Conservation (phyloP, 805 yeast species). For the Wickerhamomyces sydowiorum region DNA sequence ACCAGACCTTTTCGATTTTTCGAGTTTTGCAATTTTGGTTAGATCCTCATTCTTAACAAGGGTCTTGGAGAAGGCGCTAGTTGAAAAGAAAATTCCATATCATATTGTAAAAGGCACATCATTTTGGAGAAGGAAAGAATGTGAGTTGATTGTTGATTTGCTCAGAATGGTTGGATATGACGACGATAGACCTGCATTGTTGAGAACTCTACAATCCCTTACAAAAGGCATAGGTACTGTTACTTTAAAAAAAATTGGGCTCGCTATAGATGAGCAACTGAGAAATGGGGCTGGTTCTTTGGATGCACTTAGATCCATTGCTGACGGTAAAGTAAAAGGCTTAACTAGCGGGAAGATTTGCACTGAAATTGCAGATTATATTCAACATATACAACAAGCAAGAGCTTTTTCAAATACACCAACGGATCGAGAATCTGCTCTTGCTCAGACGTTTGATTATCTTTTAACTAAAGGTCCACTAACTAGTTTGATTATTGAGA, state of each 20-base stretch:
- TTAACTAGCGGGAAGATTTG: neutral
- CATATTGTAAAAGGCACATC: conserved; percentile 65
- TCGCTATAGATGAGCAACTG: neutral
- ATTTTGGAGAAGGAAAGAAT: conserved; percentile 76
- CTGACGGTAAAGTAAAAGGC: neutral
- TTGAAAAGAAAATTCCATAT: conserved; percentile 54
- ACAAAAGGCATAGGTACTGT: conserved; percentile 62
- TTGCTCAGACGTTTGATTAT: conserved; percentile 9
- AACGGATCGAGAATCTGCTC: conserved; percentile 1
- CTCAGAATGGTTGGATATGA: conserved; percentile 56
- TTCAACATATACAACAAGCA: neutral
- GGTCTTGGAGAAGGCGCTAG: conserved; percentile 57
- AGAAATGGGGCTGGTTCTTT: conserved; percentile 2
- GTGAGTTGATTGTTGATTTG: conserved; percentile 55
- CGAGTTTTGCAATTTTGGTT: conserved; percentile 71
- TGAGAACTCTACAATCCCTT: conserved; percentile 54
- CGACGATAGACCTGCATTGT: conserved; percentile 53
- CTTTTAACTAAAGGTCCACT: conserved; percentile 3
- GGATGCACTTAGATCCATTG: neutral
- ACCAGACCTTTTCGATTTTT: conserved; percentile 39
- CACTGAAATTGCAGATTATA: neutral
- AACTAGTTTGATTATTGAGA: conserved; percentile 11
- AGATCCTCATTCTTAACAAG: conserved; percentile 60
- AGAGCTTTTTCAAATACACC: neutral
- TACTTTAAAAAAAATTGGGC: conserved; percentile 11